Evolutionary conservation across 805 yeast genomes (phyloP), one percentile per base, ranked within the genome.

Genomic region (Hanseniaspora lindneri): DNA sequence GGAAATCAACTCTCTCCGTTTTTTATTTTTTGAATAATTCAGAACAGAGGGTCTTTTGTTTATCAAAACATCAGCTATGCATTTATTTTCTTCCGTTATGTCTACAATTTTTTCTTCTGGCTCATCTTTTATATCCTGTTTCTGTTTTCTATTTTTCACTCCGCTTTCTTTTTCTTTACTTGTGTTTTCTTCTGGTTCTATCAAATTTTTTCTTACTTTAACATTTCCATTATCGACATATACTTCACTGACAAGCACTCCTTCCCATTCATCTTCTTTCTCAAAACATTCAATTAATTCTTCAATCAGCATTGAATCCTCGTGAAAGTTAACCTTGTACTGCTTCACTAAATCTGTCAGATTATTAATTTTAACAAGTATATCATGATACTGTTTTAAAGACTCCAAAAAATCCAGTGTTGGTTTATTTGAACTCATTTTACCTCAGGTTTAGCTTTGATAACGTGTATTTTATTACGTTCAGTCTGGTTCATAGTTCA

Each of bases 311-410:
- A 20, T 21, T 19, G 28, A 4, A 3, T 39, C 37, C 10, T 39
- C 23, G 2, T 8, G 30, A n/a, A 46, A 39, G 20, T 37, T 4
- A 6, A 39, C 25, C 9, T 39, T 46, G 16, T 46, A 39, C 10
- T 46, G 30, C 21, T 46, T 46, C 8, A 46, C 29, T 11, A 39
- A 10, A 24, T 37, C 49, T 1, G 39, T 21, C 2, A n/a, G 4
- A 14, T 32, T 30, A 24, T 46, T 46, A 11, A 46, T 39, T 32
- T 46, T 28, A 2, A 46, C 35, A 8, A 46, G 32, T 4, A 24
- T 25, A 20, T 39, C 49, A 20, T 46, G 49, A 25, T 46, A 46
- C 10, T 17, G 10, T 24, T 46, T 46, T 13, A 46, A 17, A 20
- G 29, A 34, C 16, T 37, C 7, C 7, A 39, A 19, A 4, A 19